Percentiles rank a stretch among this genome's conserved stretches.
These are phyloP conservation scores for Blastomyces gilchristii DNA, from an alignment of 2,329 filamentous ascomycete genomes.

Conservation along the genomic window DNA sequence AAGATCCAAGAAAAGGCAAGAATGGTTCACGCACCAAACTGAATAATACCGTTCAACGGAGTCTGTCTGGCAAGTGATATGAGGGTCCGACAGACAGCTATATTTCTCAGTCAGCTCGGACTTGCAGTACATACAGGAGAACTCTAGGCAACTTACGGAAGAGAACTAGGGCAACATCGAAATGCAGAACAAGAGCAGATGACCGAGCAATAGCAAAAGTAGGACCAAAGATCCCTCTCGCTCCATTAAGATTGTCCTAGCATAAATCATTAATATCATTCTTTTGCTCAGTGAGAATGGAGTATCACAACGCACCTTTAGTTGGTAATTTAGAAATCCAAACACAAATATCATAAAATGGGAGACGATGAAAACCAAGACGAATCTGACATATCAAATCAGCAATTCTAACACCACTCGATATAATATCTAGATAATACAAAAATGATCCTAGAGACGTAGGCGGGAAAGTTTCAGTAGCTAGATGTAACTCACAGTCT, in stretches of 20 bases:
- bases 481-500: slow-evolving; percentile 52
- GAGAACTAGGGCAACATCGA: slow-evolving; percentile 69
- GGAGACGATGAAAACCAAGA: slow-evolving; percentile 61
- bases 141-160: slow-evolving; percentile 39
- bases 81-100: slow-evolving; percentile 66
- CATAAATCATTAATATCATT: slow-evolving; percentile 4
- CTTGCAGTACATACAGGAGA: background rate
- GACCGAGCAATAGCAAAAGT: slow-evolving; percentile 69
- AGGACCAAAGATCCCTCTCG: slow-evolving; percentile 59
- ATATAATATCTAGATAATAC: background rate
- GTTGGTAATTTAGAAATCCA: slow-evolving; percentile 66
- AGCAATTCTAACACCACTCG: background rate
- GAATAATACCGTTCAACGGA: slow-evolving; percentile 73
- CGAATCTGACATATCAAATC: slow-evolving; percentile 46
- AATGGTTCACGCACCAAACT: slow-evolving; percentile 42
- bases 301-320: slow-evolving; percentile 44
- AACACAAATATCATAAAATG: slow-evolving; percentile 71
- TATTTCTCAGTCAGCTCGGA: slow-evolving; percentile 9
- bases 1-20: background rate
- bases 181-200: slow-evolving; percentile 65
- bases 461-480: too few species aligned
- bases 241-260: slow-evolving; percentile 53
- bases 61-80: slow-evolving; percentile 73
- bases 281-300: background rate
- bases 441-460: too few species aligned